Evolutionary conservation across 2,329 filamentous ascomycete species (phyloP).

Genomic region (Aspergillus sp.): DNA sequence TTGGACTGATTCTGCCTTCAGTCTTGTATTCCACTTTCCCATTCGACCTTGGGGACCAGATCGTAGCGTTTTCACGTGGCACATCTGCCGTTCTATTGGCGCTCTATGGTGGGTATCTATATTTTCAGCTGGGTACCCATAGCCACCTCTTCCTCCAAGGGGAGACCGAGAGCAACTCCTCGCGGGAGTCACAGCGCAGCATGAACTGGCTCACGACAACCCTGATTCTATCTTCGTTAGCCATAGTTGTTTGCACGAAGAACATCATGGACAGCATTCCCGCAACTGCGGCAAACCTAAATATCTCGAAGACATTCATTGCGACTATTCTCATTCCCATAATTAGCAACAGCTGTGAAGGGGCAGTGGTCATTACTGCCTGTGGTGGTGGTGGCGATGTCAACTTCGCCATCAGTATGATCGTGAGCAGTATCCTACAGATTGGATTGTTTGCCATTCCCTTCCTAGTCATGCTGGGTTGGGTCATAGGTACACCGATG

Average conservation of each 20-base stretch:
- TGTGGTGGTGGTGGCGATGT: constrained; percentile 68
- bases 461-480: constrained; percentile 70
- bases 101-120: constrained; percentile 69
- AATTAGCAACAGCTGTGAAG: constrained; percentile 72
- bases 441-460: constrained; percentile 74
- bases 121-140: constrained; percentile 72
- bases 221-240: constrained; percentile 47
- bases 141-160: constrained; percentile 62
- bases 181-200: not conserved
- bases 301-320: constrained; percentile 71
- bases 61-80: constrained; percentile 68
- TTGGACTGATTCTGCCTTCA: constrained; percentile 71
- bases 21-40: constrained; percentile 64
- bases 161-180: not conserved
- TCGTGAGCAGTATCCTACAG: constrained; percentile 73
- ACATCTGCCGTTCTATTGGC: constrained; percentile 69
- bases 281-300: constrained; percentile 60
- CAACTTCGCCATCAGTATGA: constrained; percentile 66
- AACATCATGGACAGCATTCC: constrained; percentile 70
- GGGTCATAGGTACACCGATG: constrained; percentile 69
- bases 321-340: constrained; percentile 72
- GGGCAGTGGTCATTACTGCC: constrained; percentile 67
- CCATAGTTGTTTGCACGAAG: constrained; percentile 69
- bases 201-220: not conserved
- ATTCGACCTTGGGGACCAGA: constrained; percentile 49